Evolutionary conservation across 1,139 yeast genomes (phyloP).

Genomic region (Kodamaea sp.): DNA sequence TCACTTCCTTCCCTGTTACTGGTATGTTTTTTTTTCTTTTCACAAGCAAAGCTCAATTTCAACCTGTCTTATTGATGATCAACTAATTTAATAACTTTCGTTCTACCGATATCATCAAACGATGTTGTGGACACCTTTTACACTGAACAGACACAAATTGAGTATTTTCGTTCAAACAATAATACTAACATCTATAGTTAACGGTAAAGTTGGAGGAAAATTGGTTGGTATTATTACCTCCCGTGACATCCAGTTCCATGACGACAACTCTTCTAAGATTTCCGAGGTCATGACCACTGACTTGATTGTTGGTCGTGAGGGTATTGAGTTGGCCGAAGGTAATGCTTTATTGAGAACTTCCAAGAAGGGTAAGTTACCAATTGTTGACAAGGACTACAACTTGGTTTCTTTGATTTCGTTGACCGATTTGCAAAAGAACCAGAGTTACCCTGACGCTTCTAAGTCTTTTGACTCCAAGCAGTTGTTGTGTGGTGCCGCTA

Average conservation of each 20-base stretch:
- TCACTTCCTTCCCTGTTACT: constrained; percentile 98
- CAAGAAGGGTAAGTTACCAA: constrained; percentile 97
- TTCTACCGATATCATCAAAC: constrained; percentile 99
- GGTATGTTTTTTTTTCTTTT: constrained; percentile 63
- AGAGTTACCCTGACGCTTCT: constrained; percentile 90
- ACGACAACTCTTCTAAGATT: constrained; percentile 61
- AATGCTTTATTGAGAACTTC: constrained; percentile 87
- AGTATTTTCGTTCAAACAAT: background rate
- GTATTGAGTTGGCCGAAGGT: constrained; percentile 82
- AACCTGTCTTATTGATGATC: constrained; percentile 57
- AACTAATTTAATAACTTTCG: constrained; percentile 83
- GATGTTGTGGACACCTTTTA: constrained; percentile 85
- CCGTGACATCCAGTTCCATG: constrained; percentile 95
- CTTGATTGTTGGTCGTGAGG: constrained; percentile 78
- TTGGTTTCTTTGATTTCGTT: constrained; percentile 88
- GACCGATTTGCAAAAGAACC: constrained; percentile 96
- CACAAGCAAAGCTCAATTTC: constrained; percentile 2
- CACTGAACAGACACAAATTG: constrained; percentile 6
- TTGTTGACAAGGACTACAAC: constrained; percentile 75
- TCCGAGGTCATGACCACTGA: constrained; percentile 89
- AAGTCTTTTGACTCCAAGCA: constrained; percentile 93
- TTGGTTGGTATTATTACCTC: constrained; percentile 94
- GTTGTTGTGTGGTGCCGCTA: constrained; percentile 97
- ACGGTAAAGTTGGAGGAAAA: constrained; percentile 85
- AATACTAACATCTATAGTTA: constrained; percentile 53